A percentile compares a stretch with the other conserved stretches of the same genome.
These are phyloP conservation scores for Epichloe uncinata DNA, from an alignment of 2,329 filamentous ascomycete species.

Conservation along the genomic window DNA sequence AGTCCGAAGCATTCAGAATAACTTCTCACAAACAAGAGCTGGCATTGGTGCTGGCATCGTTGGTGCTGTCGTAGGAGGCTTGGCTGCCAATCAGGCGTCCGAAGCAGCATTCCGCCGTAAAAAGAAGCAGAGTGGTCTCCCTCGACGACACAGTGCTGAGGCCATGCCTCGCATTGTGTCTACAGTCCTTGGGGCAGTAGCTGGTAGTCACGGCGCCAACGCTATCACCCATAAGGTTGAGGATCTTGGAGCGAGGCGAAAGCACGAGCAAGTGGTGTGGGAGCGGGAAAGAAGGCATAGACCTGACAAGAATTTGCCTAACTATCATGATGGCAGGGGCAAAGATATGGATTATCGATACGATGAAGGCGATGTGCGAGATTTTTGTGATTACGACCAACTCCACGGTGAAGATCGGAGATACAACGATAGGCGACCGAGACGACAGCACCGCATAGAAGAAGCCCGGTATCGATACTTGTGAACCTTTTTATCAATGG, in stretches of 20 bases:
- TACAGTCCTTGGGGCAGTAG: constrained; percentile 40
- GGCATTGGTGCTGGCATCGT: constrained; percentile 39
- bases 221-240: constrained; percentile 33
- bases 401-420: constrained; percentile 8
- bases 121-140: constrained; percentile 12
- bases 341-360: constrained; percentile 5
- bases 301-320: constrained; percentile 14
- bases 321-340: constrained; percentile 12
- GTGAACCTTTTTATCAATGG: not conserved
- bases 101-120: constrained; percentile 25
- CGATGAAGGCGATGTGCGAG: constrained; percentile 9
- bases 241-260: constrained; percentile 20
- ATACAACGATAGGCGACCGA: constrained; percentile 13
- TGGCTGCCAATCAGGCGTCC: constrained; percentile 36
- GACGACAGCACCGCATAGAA: constrained; percentile 12
- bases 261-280: constrained; percentile 21
- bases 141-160: constrained; percentile 15
- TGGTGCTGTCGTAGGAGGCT: constrained; percentile 40
- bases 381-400: constrained; percentile 16
- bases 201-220: constrained; percentile 41
- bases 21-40: constrained; percentile 33
- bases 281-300: constrained; percentile 17
- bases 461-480: constrained; percentile 10
- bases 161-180: constrained; percentile 26
- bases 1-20: constrained; percentile 29